Base-by-base conservation (phyloP, 441 rosid species). In the Bruguiera hainesii region DNA sequence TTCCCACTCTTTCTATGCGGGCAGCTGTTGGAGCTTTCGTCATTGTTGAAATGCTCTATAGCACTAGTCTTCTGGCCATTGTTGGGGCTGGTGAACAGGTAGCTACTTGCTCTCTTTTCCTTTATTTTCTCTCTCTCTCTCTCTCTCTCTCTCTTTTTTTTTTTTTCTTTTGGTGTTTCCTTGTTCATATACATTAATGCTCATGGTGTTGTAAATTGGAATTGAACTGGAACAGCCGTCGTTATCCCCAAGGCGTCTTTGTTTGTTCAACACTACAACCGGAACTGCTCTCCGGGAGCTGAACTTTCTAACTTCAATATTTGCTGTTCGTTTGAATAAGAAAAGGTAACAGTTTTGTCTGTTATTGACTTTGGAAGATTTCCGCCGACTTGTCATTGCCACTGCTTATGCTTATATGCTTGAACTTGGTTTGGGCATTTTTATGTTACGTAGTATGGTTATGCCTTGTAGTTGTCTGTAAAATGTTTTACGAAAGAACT, bases 61-160 rank as follows among this genome's bases (percentile, higher is more conserved):
- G 89, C 78, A 82, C 96, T 55, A 89, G 84, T 81, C 97, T 87
- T 52, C 92, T 93, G 53, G 98, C 96, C 35, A 79, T 93, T 78
- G 94, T 90, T 71, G 97, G 97, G 61, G 98, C 96, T 51, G 97
- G 97, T 66, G 97, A 89, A 75, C 98, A 93, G 97, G 98, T 92
- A 69, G 96, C 97, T 92, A 68, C 58, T 62, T 56, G 7, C 2
- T 25, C 5, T 16, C 3, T 23, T 30, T 21, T 0, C 26, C 37
- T 7, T 33, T 33, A 7, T 33, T 33, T 7, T 33, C 9, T 33
- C 7, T 6, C 37, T 26, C 2, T 25, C 26, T 25, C 26, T 25
- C 26, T 26, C 26, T 26, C 26, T 25, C 26, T 25, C 21, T 21
- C 0, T 23, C 0, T 23, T 50, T 0, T 18, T 9, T 49, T 49